Base-by-base conservation (phyloP, 2,329 filamentous ascomycete species). In the Xylaria sp. region DNA sequence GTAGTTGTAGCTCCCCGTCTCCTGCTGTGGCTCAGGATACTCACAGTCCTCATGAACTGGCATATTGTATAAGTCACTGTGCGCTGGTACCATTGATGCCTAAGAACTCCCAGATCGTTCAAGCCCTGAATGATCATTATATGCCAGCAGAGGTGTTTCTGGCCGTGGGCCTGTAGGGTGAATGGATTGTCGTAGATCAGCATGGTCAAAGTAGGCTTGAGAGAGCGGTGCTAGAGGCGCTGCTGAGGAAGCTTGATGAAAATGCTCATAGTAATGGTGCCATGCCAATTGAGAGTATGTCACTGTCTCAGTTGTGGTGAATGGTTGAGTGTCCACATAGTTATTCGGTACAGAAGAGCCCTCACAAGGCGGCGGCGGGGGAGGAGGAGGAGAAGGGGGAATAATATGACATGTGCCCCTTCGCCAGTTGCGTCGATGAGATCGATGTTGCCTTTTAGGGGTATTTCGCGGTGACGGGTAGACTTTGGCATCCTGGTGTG, bases 171-270 rank as follows among this genome's bases (percentile, higher is more conserved):
- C 58, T 23, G 37, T 64, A n/a, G 62, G 62, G 19, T 61, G 62
- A 49, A 64, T 61, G 21, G 47, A 54, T 17, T 58, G 62, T 33
- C 62, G 58, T 14, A 57, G 57, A 31, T 49, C 38, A 11, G 57
- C 49, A 35, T 59, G 42, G 19, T 12, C 17, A n/a, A 31, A 21
- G 17, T 17, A 56, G 11, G 37, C 38, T 3, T 56, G 51, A 14
- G 61, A 60, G 15, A 31, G 12, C n/a, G 57, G 50, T 8, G 51
- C 31, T 15, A 51, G 35, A 11, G 37, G 46, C 2, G 38, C 17
- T 19, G 42, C 4, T 33, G 49, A 17, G 28, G 42, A 14, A 23
- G 19, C 6, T 14, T 37, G 37, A 7, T 42, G 14, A 14, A 17
- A 12, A 23, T 35, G 8, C 6, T 33, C 14, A 17, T 54, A 11